Percentiles rank a stretch among this genome's conserved stretches.
These are phyloP conservation scores for Citropsis articulata DNA, from an alignment of 345 rosid genomes.

Conservation along the genomic window DNA sequence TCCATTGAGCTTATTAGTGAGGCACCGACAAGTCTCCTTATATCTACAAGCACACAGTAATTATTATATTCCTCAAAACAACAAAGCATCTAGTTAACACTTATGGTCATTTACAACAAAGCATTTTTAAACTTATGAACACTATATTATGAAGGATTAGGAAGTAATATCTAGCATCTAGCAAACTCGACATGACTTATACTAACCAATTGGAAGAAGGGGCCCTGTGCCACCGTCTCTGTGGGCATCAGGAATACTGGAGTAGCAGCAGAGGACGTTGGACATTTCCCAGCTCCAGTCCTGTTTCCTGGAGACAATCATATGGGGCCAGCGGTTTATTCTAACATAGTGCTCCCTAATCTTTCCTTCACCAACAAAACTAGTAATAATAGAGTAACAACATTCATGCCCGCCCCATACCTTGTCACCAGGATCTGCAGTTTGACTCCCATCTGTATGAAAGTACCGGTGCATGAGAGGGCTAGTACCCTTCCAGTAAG, in stretches of 20 bases:
- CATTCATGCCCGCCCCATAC: constrained; percentile 72
- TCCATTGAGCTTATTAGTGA: background rate
- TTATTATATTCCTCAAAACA: background rate
- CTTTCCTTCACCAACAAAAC: constrained; percentile 40
- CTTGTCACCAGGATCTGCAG: constrained; percentile 53
- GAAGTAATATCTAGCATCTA: background rate
- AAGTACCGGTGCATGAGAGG: constrained; percentile 55
- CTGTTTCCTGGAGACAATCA: constrained; percentile 43
- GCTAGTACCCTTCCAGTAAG: constrained; percentile 49
- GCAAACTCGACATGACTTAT: background rate
- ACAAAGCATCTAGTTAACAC: background rate
- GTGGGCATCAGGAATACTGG: constrained; percentile 45
- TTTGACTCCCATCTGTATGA: constrained; percentile 62
- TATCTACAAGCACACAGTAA: background rate
- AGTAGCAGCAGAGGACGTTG: constrained; percentile 42
- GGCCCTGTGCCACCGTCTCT: constrained; percentile 55
- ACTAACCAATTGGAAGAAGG: constrained; percentile 16
- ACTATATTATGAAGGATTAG: background rate
- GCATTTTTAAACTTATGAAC: background rate
- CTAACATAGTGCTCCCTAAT: constrained; percentile 56
- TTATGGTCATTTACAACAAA: background rate
- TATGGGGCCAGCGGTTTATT: constrained; percentile 53
- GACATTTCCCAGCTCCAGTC: constrained; percentile 79
- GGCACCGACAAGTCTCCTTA: background rate
- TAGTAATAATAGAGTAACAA: constrained; percentile 45